These are phyloP conservation scores for Rhizophagus clarus DNA, from an alignment of 192 early-diverging fungal genomes.

Conservation along the genomic window DNA sequence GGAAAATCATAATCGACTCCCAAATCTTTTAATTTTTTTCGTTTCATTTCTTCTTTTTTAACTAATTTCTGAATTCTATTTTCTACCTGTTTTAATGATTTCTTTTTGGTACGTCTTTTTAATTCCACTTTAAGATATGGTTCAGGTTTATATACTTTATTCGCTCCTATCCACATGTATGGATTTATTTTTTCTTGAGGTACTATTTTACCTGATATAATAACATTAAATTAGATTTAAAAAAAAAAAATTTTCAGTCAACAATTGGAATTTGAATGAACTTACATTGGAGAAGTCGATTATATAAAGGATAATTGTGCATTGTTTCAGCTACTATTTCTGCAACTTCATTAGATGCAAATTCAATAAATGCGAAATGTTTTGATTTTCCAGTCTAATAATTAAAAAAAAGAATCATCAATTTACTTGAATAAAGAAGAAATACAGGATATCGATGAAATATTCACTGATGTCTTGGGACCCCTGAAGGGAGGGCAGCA, in stretches of 20 bases:
- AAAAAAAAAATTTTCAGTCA: conserved; percentile 20
- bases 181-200: conserved; percentile 74
- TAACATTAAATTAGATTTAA: conserved; percentile 34
- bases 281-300: conserved; percentile 78
- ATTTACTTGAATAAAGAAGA: background rate
- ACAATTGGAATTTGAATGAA: conserved; percentile 1
- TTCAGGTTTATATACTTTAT: conserved; percentile 67
- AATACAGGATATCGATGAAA: too few species aligned
- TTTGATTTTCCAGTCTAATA: conserved; percentile 79
- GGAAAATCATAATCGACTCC: conserved; percentile 93
- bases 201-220: conserved; percentile 56
- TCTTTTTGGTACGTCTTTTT: conserved; percentile 65
- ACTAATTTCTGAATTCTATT: conserved; percentile 53
- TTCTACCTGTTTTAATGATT: conserved; percentile 52
- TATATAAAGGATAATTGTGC: conserved; percentile 91
- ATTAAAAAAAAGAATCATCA: conserved; percentile 24
- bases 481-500: too few species aligned
- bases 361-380: conserved; percentile 96
- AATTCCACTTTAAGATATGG: conserved; percentile 61
- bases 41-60: conserved; percentile 61
- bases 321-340: conserved; percentile 93
- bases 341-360: conserved; percentile 77
- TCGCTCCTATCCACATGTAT: conserved; percentile 69
- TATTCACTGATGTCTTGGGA: too few species aligned
- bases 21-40: conserved; percentile 59